Evolutionary conservation across 1,284 basidiomycete genomes (phyloP).

Genomic region (Anthracocystis setariae): DNA sequence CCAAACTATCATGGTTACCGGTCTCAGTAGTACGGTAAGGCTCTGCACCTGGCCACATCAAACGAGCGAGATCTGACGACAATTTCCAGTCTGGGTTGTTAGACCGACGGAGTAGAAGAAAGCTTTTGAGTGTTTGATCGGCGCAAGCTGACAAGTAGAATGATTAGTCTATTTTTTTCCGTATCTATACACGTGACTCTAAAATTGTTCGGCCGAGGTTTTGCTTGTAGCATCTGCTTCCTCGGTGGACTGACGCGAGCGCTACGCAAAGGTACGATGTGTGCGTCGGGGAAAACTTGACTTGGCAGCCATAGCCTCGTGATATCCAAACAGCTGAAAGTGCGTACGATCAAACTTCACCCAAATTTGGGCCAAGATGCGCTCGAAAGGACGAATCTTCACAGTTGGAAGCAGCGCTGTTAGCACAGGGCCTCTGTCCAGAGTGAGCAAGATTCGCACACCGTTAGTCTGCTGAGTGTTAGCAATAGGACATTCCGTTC

Average conservation of each 20-base stretch:
- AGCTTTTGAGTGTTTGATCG: too few relatives aligned
- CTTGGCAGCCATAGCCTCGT: too few relatives aligned
- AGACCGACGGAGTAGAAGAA: too few relatives aligned
- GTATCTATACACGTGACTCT: neutral
- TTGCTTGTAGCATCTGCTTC: neutral
- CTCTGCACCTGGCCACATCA: too few relatives aligned
- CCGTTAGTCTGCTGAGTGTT: conserved; percentile 8
- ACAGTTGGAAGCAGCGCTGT: neutral
- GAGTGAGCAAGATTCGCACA: neutral
- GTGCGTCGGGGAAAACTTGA: too few relatives aligned
- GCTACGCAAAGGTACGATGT: neutral
- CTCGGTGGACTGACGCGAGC: neutral
- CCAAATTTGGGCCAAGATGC: too few relatives aligned
- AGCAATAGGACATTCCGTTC: conserved; percentile 19
- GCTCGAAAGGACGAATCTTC: neutral
- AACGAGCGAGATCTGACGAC: too few relatives aligned
- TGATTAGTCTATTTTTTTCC: neutral
- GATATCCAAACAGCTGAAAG: neutral
- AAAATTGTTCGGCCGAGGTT: neutral
- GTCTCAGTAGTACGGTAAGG: too few relatives aligned
- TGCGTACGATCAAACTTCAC: neutral
- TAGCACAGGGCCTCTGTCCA: neutral
- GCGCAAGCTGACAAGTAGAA: too few relatives aligned
- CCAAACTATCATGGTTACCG: too few relatives aligned
- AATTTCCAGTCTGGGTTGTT: too few relatives aligned